Base-by-base conservation (phyloP, 148 eudicot species). In the Pharnaceum exiguum region DNA sequence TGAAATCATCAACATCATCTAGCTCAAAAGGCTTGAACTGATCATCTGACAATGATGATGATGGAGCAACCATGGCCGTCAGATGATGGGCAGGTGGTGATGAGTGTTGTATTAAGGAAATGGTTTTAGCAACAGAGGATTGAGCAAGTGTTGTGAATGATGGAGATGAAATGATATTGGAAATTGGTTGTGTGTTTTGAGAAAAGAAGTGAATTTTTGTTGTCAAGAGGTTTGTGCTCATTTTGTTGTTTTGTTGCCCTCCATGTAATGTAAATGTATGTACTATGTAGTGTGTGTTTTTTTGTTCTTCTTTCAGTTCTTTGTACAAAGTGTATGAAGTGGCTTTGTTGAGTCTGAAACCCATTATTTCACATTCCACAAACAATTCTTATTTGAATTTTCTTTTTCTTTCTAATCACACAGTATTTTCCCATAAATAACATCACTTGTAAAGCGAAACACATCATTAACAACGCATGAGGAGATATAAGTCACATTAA, bases 1-100 rank as follows among this genome's bases (percentile, higher is more conserved):
- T 71, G 55, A 91, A 91, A 75, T 91, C 96, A 15, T 75, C 47
- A 36, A 79, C 82, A 22, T 76, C 73, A 21, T 68, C 52, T 12
- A 90, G 80, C 61, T 90, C 66, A 57, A 74, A 44, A 2, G 75
- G 78, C 46, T 46, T 28, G 33, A 57, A 52, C 36, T 47, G 22
- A 57, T 54, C 52, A 65, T 13, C 5, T 17, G 21, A 26, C 18
- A 65, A 10, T 6, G 63, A 46, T 26, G 69, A 58, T 57, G n/a
- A n/a, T n/a, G n/a, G n/a, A n/a, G 7, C 38, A 6, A 35, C 38
- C 38, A 35, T 56, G 40, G 19, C 9, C 36, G 30, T 71, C 57
- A 9, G 10, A 38, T 54, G 60, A 37, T 56, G 32, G 13, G n/a
- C n/a, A 46, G 68, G 43, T 17, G 53, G n/a, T 55, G 57, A 25